Base-by-base conservation (phyloP, 1,139 yeast genomes). In the Spathaspora sp. region DNA sequence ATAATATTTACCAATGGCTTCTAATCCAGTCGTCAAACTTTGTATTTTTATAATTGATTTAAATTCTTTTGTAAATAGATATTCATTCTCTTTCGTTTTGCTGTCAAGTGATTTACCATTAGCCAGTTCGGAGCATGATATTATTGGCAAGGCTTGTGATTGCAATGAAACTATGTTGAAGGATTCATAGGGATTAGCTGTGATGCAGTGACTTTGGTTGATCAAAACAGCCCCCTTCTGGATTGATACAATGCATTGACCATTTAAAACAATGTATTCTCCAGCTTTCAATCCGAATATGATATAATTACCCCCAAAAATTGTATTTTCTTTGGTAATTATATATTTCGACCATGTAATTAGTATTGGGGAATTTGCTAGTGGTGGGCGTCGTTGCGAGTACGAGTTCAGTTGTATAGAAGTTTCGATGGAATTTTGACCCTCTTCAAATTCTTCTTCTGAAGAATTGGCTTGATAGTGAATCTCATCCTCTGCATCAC, bases 181-280 rank as follows among this genome's bases (percentile, higher is more conserved):
- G 2, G 33, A 4, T 16, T 44, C 51, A 29, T 68, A 58, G 0
- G 59, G 55, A 4, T 56, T 51, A 18, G 68, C 59, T 27, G 68
- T 62, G 1, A 82, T 67, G 50, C 74, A 74, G 54, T 76, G 80
- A 11, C 71, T 67, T 2, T 79, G 74, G 31, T 86, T 86, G 42
- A 86, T 70, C 9, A 82, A 59, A 0, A 72, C 58, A 0, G 84
- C 80, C 13, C 96, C 96, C 55, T 80, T 68, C 44, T 78, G 71
- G 0, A 88, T 69, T 6, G 67, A 65, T 20, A 88, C 43, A 7
- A 53, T 58, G 55, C 76, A 84, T 51, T 80, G 82, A 0, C 96
- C 96, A 39, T 75, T 72, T 1, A 87, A 49, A 27, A 81, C 63
- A 2, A 88, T 53, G 34, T 65, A 67, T 55, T 87, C 86, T 39